Percentiles rank a stretch among this genome's conserved stretches.
These are phyloP conservation scores for Artemisia tridentata DNA, from an alignment of 129 eudicot genomes.

Conservation along the genomic window DNA sequence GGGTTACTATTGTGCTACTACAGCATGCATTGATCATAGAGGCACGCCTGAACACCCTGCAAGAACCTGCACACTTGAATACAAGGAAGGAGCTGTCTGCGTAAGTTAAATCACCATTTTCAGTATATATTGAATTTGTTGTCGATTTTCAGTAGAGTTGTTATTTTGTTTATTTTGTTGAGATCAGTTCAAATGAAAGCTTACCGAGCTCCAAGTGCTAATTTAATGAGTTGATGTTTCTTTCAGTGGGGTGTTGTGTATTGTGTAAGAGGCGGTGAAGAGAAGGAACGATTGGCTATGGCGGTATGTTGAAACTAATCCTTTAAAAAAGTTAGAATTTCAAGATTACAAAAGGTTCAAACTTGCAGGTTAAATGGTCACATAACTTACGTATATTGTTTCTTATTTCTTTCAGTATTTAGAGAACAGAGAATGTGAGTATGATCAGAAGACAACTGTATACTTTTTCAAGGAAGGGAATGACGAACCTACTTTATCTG, in stretches of 20 bases:
- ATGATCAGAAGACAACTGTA: conserved; percentile 63
- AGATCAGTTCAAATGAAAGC: too few relatives aligned
- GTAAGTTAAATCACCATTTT: too few relatives aligned
- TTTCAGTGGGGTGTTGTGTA: conserved; percentile 94
- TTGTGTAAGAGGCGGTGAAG: conserved; percentile 86
- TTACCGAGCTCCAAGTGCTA: not conserved
- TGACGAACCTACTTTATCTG: conserved; percentile 56
- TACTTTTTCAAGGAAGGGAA: conserved; percentile 87
- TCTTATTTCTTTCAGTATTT: conserved; percentile 51
- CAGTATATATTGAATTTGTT: too few relatives aligned
- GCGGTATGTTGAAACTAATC: conserved; percentile 38
- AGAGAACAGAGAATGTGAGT: conserved; percentile 90
- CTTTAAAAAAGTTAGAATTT: not conserved
- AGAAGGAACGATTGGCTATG: conserved; percentile 82
- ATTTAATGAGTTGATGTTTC: conserved; percentile 13
- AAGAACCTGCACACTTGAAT: conserved; percentile 88
- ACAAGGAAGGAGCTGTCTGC: conserved; percentile 67
- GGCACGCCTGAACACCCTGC: conserved; percentile 98
- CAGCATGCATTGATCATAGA: conserved; percentile 98
- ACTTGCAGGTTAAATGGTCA: too few relatives aligned
- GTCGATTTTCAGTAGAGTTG: too few relatives aligned
- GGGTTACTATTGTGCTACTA: not conserved
- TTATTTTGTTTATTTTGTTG: not conserved
- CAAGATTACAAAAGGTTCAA: not conserved
- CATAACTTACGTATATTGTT: not conserved